These are phyloP conservation scores for Aspergillus sclerotioniger DNA, from an alignment of 495 filamentous ascomycete species.

Conservation along the genomic window DNA sequence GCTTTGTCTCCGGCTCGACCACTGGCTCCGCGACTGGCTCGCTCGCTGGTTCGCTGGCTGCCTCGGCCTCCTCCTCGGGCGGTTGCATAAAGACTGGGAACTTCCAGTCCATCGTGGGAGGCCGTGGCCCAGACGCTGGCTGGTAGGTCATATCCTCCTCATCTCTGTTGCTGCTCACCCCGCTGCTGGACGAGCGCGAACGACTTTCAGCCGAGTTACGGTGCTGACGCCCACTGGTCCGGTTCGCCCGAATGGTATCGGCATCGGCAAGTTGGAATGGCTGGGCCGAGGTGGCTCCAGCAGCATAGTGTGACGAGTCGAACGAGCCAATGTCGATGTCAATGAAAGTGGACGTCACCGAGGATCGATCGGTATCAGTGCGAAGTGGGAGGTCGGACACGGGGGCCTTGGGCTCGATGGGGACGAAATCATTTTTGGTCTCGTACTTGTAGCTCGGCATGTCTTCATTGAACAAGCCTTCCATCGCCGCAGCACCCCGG, in stretches of 20 bases:
- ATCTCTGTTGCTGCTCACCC: constrained; percentile 22
- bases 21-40: not conserved
- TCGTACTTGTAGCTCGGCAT: constrained; percentile 48
- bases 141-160: constrained; percentile 31
- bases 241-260: constrained; percentile 50
- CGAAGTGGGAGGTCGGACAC: constrained; percentile 50
- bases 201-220: constrained; percentile 39
- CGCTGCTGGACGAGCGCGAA: constrained; percentile 33
- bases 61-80: constrained; percentile 21
- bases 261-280: constrained; percentile 51
- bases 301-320: constrained; percentile 48
- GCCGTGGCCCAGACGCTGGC: constrained; percentile 38
- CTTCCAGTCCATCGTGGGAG: constrained; percentile 51
- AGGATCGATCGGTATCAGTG: constrained; percentile 46
- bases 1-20: constrained; percentile 17
- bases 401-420: constrained; percentile 33
- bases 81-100: constrained; percentile 38
- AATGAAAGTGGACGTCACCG: constrained; percentile 48
- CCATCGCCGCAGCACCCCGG: constrained; percentile 48
- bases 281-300: constrained; percentile 40
- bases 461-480: constrained; percentile 48
- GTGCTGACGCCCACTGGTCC: constrained; percentile 38
- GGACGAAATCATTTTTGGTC: constrained; percentile 48
- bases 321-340: constrained; percentile 50
- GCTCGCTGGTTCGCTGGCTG: constrained; percentile 1